Base-by-base conservation (phyloP, 2,329 filamentous ascomycete species). In the Chaetomiaceae sp. region DNA sequence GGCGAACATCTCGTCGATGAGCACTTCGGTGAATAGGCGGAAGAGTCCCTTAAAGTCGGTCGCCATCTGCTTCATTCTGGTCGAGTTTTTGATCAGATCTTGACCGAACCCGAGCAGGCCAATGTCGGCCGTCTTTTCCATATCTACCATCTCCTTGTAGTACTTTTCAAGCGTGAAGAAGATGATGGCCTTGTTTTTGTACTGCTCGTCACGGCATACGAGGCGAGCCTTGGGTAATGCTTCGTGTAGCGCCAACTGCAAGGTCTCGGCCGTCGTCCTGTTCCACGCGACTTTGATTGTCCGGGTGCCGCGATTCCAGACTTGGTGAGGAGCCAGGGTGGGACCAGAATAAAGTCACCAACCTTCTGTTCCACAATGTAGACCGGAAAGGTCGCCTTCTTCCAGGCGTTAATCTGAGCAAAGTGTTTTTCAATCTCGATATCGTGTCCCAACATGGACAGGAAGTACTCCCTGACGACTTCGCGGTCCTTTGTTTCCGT, bases 221-320 rank as follows among this genome's bases (percentile, higher is more conserved):
- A 96, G 81, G 11, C 90, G 82, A 9, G 91, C 89, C 62, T 90
- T 90, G 0, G 91, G 90, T 2, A 99, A 76, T 0, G 92, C 90
- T 72, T 97, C 94, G 54, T 84, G 80, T 18, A 97, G 69, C 0
- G 92, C 94, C 67, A 95, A 75, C 59, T 92, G 87, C 3, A 99
- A 77, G 0, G 94, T 97, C 65, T 97, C 90, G 2, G 88, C 87
- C 0, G 91, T 96, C 0, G 90, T 96, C 23, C 94, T 82, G 67
- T 99, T 99, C 94, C 94, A 99, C 0, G 94, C 94, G 7, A 95
- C 90, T 67, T 99, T 99, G 81, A 97, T 90, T 0, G 94, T 99
- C 40, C 91, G 80, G 2, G 92, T 96, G 18, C 94, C 94, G 44
- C 92, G 83, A 66, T 99, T 99, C 94, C 94, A 99, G 9, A 99